phyloP scores from a whole-genome alignment of 352 stramenopile species.

The Globisporangium iwayamae region DNA sequence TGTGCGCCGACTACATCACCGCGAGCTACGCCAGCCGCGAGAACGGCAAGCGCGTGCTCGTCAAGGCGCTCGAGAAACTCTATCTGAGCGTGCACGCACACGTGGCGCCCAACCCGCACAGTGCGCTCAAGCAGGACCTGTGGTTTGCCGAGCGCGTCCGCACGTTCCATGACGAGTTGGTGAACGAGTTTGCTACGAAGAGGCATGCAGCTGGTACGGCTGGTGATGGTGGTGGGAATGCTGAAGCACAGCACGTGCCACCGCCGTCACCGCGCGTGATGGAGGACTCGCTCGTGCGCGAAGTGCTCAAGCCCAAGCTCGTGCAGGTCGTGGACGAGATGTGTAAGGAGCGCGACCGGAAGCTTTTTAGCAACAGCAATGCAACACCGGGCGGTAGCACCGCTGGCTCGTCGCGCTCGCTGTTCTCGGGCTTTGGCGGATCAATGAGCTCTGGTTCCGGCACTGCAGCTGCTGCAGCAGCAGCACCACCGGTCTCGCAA shows the following conservation, averaged over 20 bases:
- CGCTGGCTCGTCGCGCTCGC: constrained; percentile 4
- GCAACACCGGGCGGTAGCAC: not conserved
- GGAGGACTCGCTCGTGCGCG: constrained; percentile 51
- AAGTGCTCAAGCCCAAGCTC: constrained; percentile 76
- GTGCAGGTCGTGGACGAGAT: constrained; percentile 74
- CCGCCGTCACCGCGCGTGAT: constrained; percentile 26
- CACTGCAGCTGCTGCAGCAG: constrained; percentile 2
- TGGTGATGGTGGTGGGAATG: not conserved
- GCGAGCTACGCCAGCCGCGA: constrained; percentile 81
- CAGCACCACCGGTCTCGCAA: not conserved
- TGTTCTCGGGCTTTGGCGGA: constrained; percentile 2
- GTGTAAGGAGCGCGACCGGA: constrained; percentile 54
- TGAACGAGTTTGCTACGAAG: constrained; percentile 38
- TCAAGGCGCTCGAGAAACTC: constrained; percentile 80
- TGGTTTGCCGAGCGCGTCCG: constrained; percentile 46
- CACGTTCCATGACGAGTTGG: constrained; percentile 61
- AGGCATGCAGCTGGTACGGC: constrained; percentile 2
- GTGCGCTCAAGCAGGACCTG: constrained; percentile 25
- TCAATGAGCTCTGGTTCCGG: not conserved
- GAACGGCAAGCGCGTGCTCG: constrained; percentile 75
- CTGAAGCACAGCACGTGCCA: not conserved
- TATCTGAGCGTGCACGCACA: constrained; percentile 62
- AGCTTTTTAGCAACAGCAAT: constrained; percentile 7
- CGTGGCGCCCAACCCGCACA: constrained; percentile 12
- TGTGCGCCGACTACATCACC: constrained; percentile 85